Base-by-base conservation (phyloP, 345 rosid genomes). In the Mangifera indica region DNA sequence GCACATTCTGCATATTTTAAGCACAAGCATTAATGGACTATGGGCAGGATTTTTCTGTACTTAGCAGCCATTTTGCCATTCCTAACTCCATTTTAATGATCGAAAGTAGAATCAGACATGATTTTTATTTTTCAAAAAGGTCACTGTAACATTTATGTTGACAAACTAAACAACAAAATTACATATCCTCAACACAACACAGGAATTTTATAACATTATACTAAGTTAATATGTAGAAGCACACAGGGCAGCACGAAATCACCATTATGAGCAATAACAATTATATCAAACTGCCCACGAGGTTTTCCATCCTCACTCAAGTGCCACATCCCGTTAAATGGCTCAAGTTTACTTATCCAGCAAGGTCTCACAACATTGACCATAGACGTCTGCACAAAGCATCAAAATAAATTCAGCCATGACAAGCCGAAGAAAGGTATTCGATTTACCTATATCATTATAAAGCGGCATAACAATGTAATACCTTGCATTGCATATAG, bases 211-310 rank as follows among this genome's bases (percentile, higher is more conserved):
- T 17, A 59, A 54, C 24, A 72, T 44, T 20, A 29, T 32, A 37
- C 29, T 45, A 64, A 72, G 57, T 69, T 70, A 44, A 64, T 34
- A 26, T 29, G 26, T 45, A 77, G 22, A 26, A 37, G 72, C 9
- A 63, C 55, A 60, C 34, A 69, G 29, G 32, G 63, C 59, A 58
- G 75, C 37, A 56, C 21, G 15, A 48, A 73, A 60, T 76, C 78
- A 93, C 98, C 98, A 69, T 94, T 92, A 77, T 94, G 98, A 79
- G 98, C 98, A 80, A 94, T 90, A 76, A 94, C 89, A 67, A 92
- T 81, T 18, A 81, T 84, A 76, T 94, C 97, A 77, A 92, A 94
- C 77, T 84, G 82, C 37, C 97, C 95, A 20, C 80, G 70, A 70
- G 87, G 92, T 65, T 86, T 87, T 72, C 92, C 92, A 56, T 94